Percentiles rank a stretch among this genome's conserved stretches.
phyloP scores from a whole-genome alignment of 768 basidiomycete genomes.

The Rhizopogon salebrosus region DNA sequence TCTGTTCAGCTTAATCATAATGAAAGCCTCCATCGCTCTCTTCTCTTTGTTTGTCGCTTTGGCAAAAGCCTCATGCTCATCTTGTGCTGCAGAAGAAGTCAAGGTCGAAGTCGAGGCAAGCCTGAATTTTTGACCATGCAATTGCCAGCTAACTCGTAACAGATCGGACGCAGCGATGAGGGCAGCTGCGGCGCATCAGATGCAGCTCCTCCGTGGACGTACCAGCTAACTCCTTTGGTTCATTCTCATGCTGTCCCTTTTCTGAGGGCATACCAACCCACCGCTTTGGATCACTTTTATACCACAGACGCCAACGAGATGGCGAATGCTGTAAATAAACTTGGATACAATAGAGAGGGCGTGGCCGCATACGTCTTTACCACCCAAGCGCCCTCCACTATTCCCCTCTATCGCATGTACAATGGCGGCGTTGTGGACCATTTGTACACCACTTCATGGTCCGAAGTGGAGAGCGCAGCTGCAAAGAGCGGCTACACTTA shows the following conservation, averaged over 20 bases:
- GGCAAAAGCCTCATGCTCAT: background rate
- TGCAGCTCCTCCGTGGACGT: no score
- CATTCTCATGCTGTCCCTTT: background rate
- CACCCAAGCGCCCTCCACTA: conserved; percentile 3
- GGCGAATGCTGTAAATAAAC: conserved; percentile 6
- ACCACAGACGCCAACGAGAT: conserved; percentile 7
- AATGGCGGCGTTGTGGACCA: conserved; percentile 9
- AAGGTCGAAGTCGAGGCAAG: background rate
- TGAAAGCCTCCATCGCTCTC: background rate
- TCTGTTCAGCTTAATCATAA: background rate
- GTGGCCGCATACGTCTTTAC: conserved; percentile 12
- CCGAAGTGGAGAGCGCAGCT: background rate
- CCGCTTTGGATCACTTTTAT: background rate
- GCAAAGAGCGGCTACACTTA: background rate
- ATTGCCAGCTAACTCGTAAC: background rate
- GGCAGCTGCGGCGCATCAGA: no score
- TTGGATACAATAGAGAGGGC: conserved; percentile 12
- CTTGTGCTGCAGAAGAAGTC: background rate
- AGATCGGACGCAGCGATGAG: background rate
- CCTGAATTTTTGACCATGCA: background rate
- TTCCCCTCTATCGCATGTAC: conserved; percentile 18
- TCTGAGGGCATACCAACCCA: background rate
- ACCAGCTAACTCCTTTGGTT: no score
- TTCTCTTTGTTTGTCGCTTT: background rate
- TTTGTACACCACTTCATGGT: conserved; percentile 15